Conservation (phyloP, 106 monocot genomes). For the Alisma plantagoaquatica region DNA sequence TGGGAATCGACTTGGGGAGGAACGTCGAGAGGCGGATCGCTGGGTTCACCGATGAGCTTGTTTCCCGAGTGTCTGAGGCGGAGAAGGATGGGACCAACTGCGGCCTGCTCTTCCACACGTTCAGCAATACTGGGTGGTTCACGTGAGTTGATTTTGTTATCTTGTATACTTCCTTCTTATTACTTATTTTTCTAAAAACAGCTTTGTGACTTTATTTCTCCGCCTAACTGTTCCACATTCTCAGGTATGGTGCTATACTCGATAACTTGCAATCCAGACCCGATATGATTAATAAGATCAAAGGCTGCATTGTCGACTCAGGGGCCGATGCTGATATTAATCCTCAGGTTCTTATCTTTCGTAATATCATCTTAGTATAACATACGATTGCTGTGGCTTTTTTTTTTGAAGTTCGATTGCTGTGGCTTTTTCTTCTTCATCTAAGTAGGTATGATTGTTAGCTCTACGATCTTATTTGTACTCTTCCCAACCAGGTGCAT, state of each 20-base stretch:
- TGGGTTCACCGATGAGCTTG: slow-evolving; percentile 39
- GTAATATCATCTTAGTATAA: not conserved
- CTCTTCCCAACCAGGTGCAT: too few relatives aligned
- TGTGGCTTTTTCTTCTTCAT: too few relatives aligned
- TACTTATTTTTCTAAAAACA: too few relatives aligned
- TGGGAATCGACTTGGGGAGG: slow-evolving; percentile 62
- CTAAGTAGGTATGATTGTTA: too few relatives aligned
- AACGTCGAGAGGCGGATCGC: slow-evolving; percentile 43
- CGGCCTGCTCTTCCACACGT: slow-evolving; percentile 73
- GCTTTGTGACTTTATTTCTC: too few relatives aligned
- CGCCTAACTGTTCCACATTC: too few relatives aligned
- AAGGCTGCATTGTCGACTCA: slow-evolving; percentile 89
- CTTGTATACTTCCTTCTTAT: not conserved
- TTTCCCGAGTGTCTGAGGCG: slow-evolving; percentile 33
- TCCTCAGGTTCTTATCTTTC: slow-evolving; percentile 50
- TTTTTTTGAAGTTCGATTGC: too few relatives aligned
- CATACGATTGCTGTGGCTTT: too few relatives aligned
- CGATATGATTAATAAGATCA: slow-evolving; percentile 66
- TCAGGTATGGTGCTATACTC: slow-evolving; percentile 84
- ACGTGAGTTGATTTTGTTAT: slow-evolving; percentile 23
- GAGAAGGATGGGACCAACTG: slow-evolving; percentile 46
- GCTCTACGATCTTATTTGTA: too few relatives aligned
- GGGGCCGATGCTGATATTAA: slow-evolving; percentile 69
- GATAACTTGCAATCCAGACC: slow-evolving; percentile 51
- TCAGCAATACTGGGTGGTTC: slow-evolving; percentile 99